phyloP scores from a whole-genome alignment of 1,284 basidiomycete genomes.

The Mixia osmundae region DNA sequence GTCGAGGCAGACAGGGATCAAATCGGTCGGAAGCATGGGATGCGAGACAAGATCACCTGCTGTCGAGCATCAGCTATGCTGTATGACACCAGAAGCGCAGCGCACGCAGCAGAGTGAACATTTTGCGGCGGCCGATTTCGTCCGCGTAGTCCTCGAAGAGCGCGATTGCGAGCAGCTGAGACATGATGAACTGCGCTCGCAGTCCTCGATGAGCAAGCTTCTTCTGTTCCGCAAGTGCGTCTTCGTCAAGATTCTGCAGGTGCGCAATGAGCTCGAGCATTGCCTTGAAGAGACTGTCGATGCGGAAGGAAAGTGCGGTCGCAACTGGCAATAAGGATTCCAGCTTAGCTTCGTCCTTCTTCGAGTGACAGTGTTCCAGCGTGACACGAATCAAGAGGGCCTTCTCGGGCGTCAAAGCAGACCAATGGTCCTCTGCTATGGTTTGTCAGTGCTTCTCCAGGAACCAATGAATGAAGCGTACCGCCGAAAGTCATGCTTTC shows the following conservation, averaged over 20 bases:
- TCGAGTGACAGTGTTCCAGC: slow-evolving; percentile 47
- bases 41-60: slow-evolving; percentile 71
- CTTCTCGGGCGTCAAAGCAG: slow-evolving; percentile 47
- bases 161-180: slow-evolving; percentile 57
- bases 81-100: slow-evolving; percentile 12
- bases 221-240: slow-evolving; percentile 29
- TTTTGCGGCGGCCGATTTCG: slow-evolving; percentile 78
- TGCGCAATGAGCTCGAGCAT: slow-evolving; percentile 25
- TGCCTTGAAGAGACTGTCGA: slow-evolving; percentile 25
- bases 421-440: slow-evolving; percentile 47
- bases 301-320: slow-evolving; percentile 62
- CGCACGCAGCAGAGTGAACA: slow-evolving; percentile 65
- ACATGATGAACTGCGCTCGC: slow-evolving; percentile 43
- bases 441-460: not conserved
- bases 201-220: slow-evolving; percentile 30
- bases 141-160: slow-evolving; percentile 76
- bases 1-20: slow-evolving; percentile 65
- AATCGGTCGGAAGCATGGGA: slow-evolving; percentile 45
- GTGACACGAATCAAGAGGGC: slow-evolving; percentile 66
- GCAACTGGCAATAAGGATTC: slow-evolving; percentile 66
- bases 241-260: slow-evolving; percentile 18
- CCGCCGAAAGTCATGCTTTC: slow-evolving; percentile 48
- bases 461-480: slow-evolving; percentile 21
- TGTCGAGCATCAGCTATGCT: not conserved
- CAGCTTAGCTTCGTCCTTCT: slow-evolving; percentile 36